A percentile compares a stretch with the other conserved stretches of the same genome.
Evolutionary conservation across 2,329 filamentous ascomycete species (phyloP).

Genomic region (Fusarium chuoi): DNA sequence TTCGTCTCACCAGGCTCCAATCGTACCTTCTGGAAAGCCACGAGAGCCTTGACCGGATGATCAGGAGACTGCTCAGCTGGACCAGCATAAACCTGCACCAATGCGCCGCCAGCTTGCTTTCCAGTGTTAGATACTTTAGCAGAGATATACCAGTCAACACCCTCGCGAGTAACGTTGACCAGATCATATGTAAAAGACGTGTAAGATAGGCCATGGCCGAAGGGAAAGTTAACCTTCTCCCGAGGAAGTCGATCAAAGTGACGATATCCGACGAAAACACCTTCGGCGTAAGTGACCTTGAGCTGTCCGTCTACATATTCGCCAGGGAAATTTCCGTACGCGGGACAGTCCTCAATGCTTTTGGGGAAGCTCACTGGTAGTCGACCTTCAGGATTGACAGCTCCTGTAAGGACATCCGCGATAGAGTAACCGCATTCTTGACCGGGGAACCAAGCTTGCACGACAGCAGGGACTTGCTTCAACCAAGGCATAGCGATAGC

Average conservation of each 20-base stretch:
- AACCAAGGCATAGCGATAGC: constrained; percentile 68
- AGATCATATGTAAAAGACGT: constrained; percentile 69
- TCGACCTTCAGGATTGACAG: constrained; percentile 71
- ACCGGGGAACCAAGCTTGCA: constrained; percentile 76
- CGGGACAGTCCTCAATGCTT: constrained; percentile 68
- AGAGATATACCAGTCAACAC: constrained; percentile 57
- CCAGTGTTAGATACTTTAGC: constrained; percentile 69
- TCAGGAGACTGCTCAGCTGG: constrained; percentile 8
- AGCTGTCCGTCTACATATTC: constrained; percentile 50
- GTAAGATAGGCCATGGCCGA: constrained; percentile 75
- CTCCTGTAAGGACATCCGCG: constrained; percentile 71
- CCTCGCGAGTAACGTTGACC: constrained; percentile 47
- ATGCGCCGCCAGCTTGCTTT: constrained; percentile 54
- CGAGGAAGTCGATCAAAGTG: constrained; percentile 69
- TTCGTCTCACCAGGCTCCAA: constrained; percentile 36
- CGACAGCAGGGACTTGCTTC: constrained; percentile 63
- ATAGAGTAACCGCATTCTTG: constrained; percentile 76
- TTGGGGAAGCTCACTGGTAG: constrained; percentile 71
- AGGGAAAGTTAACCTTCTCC: constrained; percentile 68
- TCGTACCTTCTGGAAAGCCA: constrained; percentile 46
- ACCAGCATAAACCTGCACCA: constrained; percentile 64
- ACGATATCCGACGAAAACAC: constrained; percentile 74
- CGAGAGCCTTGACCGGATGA: constrained; percentile 46
- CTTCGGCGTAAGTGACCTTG: constrained; percentile 70
- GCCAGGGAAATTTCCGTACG: constrained; percentile 67